A percentile compares a stretch with the other conserved stretches of the same genome.
These are phyloP conservation scores for Hemileccinum impolitum DNA, from an alignment of 768 basidiomycete genomes.

Conservation along the genomic window DNA sequence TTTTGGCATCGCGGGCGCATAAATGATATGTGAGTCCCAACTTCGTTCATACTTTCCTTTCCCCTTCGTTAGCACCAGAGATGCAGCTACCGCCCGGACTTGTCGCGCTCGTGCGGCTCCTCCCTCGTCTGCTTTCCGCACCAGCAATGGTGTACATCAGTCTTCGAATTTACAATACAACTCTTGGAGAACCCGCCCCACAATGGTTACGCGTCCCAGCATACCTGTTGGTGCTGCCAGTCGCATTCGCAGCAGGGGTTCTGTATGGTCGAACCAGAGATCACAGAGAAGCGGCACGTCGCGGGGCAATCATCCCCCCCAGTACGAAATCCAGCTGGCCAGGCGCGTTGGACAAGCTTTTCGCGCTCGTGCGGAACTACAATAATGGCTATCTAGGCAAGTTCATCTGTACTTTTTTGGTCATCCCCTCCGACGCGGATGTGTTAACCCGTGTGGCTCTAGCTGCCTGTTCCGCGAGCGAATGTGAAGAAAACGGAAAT, in stretches of 20 bases:
- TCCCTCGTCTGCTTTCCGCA: conserved; percentile 25
- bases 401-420: conserved; percentile 1
- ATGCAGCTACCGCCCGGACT: conserved; percentile 33
- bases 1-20: too few relatives aligned
- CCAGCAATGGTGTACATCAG: conserved; percentile 16
- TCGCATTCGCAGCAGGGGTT: conserved; percentile 14
- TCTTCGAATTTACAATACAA: conserved; percentile 9
- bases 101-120: conserved; percentile 27
- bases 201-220: conserved; percentile 13
- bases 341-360: conserved; percentile 47
- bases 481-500: conserved; percentile 19
- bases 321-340: conserved; percentile 35
- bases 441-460: not conserved
- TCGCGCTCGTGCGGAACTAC: conserved; percentile 36
- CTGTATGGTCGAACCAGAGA: conserved; percentile 46
- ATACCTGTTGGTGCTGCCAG: conserved; percentile 26
- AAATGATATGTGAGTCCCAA: too few relatives aligned
- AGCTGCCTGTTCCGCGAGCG: conserved; percentile 13
- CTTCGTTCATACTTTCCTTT: too few relatives aligned
- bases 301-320: conserved; percentile 48
- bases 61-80: too few relatives aligned
- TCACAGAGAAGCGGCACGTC: conserved; percentile 37
- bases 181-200: conserved; percentile 1
- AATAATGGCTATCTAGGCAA: conserved; percentile 48
- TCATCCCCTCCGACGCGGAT: too few relatives aligned